These are phyloP conservation scores for Trichodelitschia bisporula DNA, from an alignment of 495 filamentous ascomycete genomes.

Conservation along the genomic window DNA sequence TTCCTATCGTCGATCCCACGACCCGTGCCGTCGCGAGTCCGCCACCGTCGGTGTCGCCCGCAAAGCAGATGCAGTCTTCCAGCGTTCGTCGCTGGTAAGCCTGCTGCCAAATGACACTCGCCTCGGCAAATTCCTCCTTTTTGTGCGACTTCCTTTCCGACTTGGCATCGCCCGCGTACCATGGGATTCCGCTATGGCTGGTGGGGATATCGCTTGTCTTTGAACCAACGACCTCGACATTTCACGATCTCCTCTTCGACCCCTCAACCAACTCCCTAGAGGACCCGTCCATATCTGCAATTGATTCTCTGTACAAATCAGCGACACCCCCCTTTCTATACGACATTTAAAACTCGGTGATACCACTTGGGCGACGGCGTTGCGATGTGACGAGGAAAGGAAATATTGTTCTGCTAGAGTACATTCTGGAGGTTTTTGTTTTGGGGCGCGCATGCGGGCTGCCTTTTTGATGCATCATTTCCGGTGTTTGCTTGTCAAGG, in stretches of 20 bases:
- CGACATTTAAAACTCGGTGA: slow-evolving; percentile 12
- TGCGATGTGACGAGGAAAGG: too few species aligned
- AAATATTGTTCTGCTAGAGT: too few species aligned
- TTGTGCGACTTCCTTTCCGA: slow-evolving; percentile 11
- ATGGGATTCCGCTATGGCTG: slow-evolving; percentile 1
- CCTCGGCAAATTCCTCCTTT: slow-evolving; percentile 7
- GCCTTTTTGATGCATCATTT: too few species aligned
- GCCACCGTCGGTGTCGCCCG: slow-evolving; percentile 70
- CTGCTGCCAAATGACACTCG: slow-evolving; percentile 3
- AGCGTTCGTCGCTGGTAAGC: slow-evolving; percentile 33
- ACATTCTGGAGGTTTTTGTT: too few species aligned
- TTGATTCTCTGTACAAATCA: slow-evolving; percentile 10
- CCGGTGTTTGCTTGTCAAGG: too few species aligned
- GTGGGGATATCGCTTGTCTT: slow-evolving; percentile 1
- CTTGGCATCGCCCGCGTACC: slow-evolving; percentile 15
- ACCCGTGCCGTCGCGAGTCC: slow-evolving; percentile 83
- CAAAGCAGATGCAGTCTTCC: slow-evolving; percentile 46
- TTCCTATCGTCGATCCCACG: slow-evolving; percentile 91
- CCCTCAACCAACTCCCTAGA: too few species aligned
- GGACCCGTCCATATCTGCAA: slow-evolving; percentile 8
- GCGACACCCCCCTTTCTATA: too few species aligned
- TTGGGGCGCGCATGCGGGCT: too few species aligned
- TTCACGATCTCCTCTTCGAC: too few species aligned
- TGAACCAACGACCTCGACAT: too few species aligned
- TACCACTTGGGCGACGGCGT: slow-evolving; percentile 13